These are phyloP conservation scores for Aspergillus phoenicis DNA, from an alignment of 2,329 filamentous ascomycete genomes.

Conservation along the genomic window DNA sequence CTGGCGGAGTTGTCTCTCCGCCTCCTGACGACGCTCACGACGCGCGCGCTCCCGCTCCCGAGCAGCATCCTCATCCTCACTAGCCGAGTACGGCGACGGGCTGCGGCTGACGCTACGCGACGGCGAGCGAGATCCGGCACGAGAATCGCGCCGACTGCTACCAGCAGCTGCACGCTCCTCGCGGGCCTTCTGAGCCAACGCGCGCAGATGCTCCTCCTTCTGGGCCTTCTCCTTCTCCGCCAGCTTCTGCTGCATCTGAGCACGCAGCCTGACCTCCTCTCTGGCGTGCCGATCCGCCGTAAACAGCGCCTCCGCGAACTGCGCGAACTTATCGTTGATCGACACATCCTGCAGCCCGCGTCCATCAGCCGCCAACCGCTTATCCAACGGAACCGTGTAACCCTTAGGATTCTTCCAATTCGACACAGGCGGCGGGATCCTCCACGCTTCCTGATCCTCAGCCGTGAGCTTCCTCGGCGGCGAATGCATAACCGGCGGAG, in stretches of 20 bases:
- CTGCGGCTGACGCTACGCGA: constrained; percentile 50
- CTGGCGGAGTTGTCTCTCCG: constrained; percentile 87
- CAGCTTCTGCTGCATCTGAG: constrained; percentile 91
- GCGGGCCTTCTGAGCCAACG: constrained; percentile 86
- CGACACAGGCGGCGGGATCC: constrained; percentile 83
- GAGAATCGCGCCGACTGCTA: constrained; percentile 48
- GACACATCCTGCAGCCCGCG: constrained; percentile 88
- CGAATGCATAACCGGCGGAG: constrained; percentile 91
- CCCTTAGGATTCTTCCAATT: constrained; percentile 99
- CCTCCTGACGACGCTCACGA: constrained; percentile 75
- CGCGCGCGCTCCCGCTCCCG: constrained; percentile 77
- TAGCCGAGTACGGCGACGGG: constrained; percentile 49
- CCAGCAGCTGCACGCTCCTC: constrained; percentile 64
- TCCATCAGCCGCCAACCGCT: constrained; percentile 90
- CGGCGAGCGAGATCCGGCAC: constrained; percentile 45
- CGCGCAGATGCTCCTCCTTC: constrained; percentile 88
- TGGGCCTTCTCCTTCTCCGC: constrained; percentile 95
- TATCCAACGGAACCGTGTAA: constrained; percentile 94
- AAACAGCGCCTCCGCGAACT: constrained; percentile 91
- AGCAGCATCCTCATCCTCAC: constrained; percentile 68
- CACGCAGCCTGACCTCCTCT: constrained; percentile 90
- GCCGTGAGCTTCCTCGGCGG: constrained; percentile 93
- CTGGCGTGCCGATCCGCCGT: constrained; percentile 92
- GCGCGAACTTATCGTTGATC: constrained; percentile 98
- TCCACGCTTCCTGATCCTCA: constrained; percentile 96